phyloP scores from a whole-genome alignment of 73 alveolate genomes.

The Tetrahymena borealis region DNA sequence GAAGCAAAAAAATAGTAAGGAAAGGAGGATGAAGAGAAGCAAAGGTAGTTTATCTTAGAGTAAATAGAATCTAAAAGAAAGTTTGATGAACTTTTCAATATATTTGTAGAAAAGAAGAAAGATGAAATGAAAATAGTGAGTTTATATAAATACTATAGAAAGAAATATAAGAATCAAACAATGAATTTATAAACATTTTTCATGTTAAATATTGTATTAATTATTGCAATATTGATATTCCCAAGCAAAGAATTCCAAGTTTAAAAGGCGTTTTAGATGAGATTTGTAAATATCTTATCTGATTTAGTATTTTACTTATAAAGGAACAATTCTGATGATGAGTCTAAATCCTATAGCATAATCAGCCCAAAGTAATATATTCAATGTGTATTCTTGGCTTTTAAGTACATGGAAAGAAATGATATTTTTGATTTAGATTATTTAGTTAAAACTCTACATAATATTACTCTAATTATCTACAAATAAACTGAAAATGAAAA shows the following conservation, averaged over 20 bases:
- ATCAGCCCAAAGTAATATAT: neutral
- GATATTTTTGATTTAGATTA: neutral
- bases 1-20: neutral
- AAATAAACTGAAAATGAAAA: neutral
- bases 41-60: neutral
- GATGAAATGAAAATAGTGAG: neutral
- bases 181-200: neutral
- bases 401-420: neutral
- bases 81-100: neutral
- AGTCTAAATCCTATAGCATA: neutral
- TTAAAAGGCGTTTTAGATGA: neutral
- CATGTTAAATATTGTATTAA: neutral
- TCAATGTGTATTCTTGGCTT: neutral
- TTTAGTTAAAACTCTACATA: neutral
- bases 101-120: neutral
- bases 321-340: neutral
- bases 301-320: neutral
- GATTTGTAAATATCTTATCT: neutral
- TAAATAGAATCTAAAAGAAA: neutral
- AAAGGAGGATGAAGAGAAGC: neutral
- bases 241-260: neutral
- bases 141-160: neutral
- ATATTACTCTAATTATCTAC: neutral
- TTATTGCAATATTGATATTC: neutral
- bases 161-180: neutral